Base-by-base conservation (phyloP, 257 asterid species). In the Solanum commersonii region DNA sequence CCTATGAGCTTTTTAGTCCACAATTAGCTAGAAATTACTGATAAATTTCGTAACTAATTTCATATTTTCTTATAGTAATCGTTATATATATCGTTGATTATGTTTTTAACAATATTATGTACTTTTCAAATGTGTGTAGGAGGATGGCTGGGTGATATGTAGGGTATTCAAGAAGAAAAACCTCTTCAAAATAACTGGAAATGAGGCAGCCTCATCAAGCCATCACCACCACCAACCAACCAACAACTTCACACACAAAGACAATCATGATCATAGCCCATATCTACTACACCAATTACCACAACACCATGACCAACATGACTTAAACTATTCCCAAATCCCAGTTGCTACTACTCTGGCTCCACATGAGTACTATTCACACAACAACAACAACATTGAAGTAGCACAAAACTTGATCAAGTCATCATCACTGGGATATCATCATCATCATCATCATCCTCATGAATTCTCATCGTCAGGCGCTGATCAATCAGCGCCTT, bases 141-240 rank as follows among this genome's bases (percentile, higher is more conserved):
- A 95, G 89, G 99, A 94, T 63, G 99, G 99, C 23, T 96, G 99
- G 99, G 99, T 96, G 60, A 93, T 96, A 56, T 96, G 99, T 67
- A 93, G 98, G 73, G 99, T 95, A 22, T 96, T 96, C 96, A 96
- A 94, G 94, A 96, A 96, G 95, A 96, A 95, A 89, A 96, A 93
- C 70, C 91, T 95, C 20, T 94, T 95, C 93, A 95, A 92, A 93
- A 91, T 93, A 40, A 78, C 13, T 49, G 95, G 92, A 49, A 89
- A 71, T 14, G 93, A 77, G 68, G 78, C 7, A 7, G 82, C 83
- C 5, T 77, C 83, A 72, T 73, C 83, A 42, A 42, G n/a, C 65
- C 65, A 44, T n/a, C 65, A 79, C 59, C 29, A 44, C 65, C 65
- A 79, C 22, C 29, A 78, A 35, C 10, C 82, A 84, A 89, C 60